Base-by-base conservation (phyloP, 2,329 filamentous ascomycete genomes). In the Aspergillus chevalieri region DNA sequence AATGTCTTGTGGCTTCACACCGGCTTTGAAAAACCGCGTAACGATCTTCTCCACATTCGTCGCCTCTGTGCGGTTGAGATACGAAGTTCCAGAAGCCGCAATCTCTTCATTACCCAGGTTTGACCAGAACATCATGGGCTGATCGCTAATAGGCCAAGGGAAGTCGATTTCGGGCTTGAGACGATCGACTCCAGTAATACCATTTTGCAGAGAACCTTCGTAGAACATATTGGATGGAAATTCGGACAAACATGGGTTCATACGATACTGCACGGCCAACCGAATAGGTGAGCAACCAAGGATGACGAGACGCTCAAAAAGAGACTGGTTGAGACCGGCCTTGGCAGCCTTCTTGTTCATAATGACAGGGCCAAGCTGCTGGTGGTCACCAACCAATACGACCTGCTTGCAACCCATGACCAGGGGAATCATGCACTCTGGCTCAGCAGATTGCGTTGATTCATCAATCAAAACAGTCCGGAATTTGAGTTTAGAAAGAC, bases 301-400 rank as follows among this genome's bases (percentile, higher is more conserved):
- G 62, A 92, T 89, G 60, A 97, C 91, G 46, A 98, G 79, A 62
- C 93, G 89, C 74, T 98, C 93, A 64, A 98, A 98, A 8, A 98
- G 78, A n/a, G 92, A 97, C 70, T 97, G 93, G 72, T 97, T 96
- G 14, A 98, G 78, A 53, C 93, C 93, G 48, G 93, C 93, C 73
- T 97, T 97, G 53, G 93, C 93, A 12, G 93, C 93, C 73, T 97
- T 97, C 80, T 98, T 98, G 79, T 98, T 98, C 92, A 98, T 98
- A 66, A 98, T 97, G 62, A 98, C 93, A 1, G 93, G 93, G 0
- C 93, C 93, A 57, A 98, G 82, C 69, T 98, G 93, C 71, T 97
- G 94, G 72, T 98, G 93, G 65, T 98, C 93, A 65, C 93, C 93
- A 39, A 98, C 93, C 33, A 98, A 81, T n/a, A 98, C 93, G 45